Conservation (phyloP, 768 basidiomycete genomes). For the Cytidiella melzeri region DNA sequence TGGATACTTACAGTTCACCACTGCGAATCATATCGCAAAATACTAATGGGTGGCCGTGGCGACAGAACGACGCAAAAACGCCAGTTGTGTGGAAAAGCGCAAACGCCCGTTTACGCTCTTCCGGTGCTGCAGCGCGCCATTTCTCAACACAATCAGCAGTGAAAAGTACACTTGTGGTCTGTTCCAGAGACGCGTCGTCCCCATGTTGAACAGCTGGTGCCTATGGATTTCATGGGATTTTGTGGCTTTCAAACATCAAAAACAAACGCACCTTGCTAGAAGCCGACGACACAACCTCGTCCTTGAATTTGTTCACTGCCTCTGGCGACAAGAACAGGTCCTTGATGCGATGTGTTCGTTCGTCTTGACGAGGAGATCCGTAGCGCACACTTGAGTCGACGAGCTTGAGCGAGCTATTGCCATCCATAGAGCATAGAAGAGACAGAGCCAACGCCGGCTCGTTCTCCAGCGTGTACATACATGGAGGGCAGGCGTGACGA, state of each 20-base stretch:
- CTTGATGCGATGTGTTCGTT: no score
- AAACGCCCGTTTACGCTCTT: no score
- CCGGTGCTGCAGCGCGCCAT: no score
- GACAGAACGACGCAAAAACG: conserved; percentile 16
- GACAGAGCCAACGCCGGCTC: conserved; percentile 6
- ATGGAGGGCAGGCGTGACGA: conserved; percentile 21
- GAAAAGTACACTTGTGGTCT: neutral
- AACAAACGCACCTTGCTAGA: conserved; percentile 3
- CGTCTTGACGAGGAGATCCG: conserved; percentile 1
- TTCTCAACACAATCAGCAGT: conserved; percentile 12
- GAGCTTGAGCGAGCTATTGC: no score
- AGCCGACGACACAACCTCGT: conserved; percentile 16
- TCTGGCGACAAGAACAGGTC: conserved; percentile 9
- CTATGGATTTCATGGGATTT: neutral
- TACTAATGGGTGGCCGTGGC: conserved; percentile 17
- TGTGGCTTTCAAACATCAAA: neutral
- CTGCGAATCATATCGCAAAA: conserved; percentile 23
- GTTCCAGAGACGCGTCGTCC: neutral
- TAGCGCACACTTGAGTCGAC: conserved; percentile 5
- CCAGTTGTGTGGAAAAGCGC: no score
- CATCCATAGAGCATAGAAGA: no score
- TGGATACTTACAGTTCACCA: conserved; percentile 21
- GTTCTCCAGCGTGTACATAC: conserved; percentile 18
- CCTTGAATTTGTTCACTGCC: conserved; percentile 17
- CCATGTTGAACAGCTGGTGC: neutral